Evolutionary conservation across 164 flowering plant species (phyloP), one percentile per base, ranked within the genome.

Genomic region (Macadamia tetraphylla): DNA sequence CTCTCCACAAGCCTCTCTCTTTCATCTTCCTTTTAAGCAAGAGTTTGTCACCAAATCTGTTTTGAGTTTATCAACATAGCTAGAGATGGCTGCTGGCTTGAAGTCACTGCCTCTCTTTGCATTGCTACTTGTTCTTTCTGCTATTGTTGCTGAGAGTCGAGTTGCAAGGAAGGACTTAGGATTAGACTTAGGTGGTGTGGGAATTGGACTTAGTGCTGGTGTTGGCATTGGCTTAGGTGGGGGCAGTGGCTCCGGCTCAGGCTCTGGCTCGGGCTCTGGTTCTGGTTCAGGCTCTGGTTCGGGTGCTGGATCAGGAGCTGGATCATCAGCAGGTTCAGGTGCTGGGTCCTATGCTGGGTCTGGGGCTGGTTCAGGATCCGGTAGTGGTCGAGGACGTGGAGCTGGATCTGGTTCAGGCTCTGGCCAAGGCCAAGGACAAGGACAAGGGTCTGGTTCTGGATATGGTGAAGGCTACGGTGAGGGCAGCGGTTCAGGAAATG

Each of bases 141-240:
- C 23, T 35, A 15, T 5, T 35, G 40, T 35, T 35, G 65, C 5
- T 6, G 65, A 62, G 40, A 62, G 65, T 29, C 43, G 65, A 13
- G 23, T 62, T 1, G 65, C 48, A 9, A 62, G 65, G 17, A 62
- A 62, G 49, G 43, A 62, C 65, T 17, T 62, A 48, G 48, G 65
- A 3, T 43, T 62, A 15, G 65, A 40, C 29, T 62, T 62, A 13
- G 65, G 65, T 13, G 65, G 65, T 31, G 42, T 60, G 6, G 63
- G 63, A 35, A 1, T 60, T 60, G 63, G 63, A 17, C 42, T 29
- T 60, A 49, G 65, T 13, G 48, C 11, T 3, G 65, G 48, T 3
- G 13, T 35, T 12, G 44, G 65, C 3, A 7, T 62, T 7, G 65
- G 65, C 6, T n/a, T 35, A 1, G 62, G 61, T 30, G 3, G 29